Percentiles rank a stretch among this genome's conserved stretches.
Evolutionary conservation across 2,329 filamentous ascomycete species (phyloP).

Genomic region (Piedraia hortae): DNA sequence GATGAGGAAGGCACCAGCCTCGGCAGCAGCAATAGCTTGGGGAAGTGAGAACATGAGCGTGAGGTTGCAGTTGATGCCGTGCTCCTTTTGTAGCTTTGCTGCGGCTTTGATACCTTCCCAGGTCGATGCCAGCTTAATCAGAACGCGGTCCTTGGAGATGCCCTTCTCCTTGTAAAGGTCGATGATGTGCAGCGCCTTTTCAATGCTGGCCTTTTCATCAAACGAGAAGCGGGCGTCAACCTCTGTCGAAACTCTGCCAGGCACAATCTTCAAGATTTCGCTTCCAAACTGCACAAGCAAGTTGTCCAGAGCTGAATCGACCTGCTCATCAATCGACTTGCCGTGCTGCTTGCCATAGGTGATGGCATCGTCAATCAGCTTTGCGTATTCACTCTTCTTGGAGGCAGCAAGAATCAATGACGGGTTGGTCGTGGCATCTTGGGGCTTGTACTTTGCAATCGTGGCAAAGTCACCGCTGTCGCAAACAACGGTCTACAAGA

Average conservation of each 20-base stretch:
- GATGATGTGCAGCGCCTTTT: conserved; percentile 94
- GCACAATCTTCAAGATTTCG: conserved; percentile 89
- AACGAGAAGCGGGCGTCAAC: conserved; percentile 93
- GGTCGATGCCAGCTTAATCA: conserved; percentile 98
- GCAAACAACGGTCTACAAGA: conserved; percentile 57
- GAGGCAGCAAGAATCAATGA: conserved; percentile 93
- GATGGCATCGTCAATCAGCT: conserved; percentile 66
- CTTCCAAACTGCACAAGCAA: conserved; percentile 94
- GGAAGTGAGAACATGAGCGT: conserved; percentile 93
- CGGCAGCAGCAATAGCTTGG: conserved; percentile 86
- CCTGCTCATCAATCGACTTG: conserved; percentile 44
- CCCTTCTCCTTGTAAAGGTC: conserved; percentile 84
- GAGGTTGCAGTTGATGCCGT: conserved; percentile 94
- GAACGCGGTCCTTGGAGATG: conserved; percentile 73
- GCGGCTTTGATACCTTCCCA: conserved; percentile 99
- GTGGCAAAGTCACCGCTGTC: conserved; percentile 70
- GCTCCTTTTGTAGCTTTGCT: conserved; percentile 81
- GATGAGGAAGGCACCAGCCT: conserved; percentile 90
- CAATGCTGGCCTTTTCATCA: conserved; percentile 68
- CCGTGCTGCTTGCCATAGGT: conserved; percentile 56
- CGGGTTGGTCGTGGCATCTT: conserved; percentile 99
- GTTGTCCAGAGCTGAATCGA: conserved; percentile 72
- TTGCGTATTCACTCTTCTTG: conserved; percentile 91
- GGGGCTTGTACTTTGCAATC: conserved; percentile 98
- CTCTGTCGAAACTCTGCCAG: conserved; percentile 96